These are phyloP conservation scores for Kwoniella dendrophila DNA, from an alignment of 768 basidiomycete species.

Conservation along the genomic window DNA sequence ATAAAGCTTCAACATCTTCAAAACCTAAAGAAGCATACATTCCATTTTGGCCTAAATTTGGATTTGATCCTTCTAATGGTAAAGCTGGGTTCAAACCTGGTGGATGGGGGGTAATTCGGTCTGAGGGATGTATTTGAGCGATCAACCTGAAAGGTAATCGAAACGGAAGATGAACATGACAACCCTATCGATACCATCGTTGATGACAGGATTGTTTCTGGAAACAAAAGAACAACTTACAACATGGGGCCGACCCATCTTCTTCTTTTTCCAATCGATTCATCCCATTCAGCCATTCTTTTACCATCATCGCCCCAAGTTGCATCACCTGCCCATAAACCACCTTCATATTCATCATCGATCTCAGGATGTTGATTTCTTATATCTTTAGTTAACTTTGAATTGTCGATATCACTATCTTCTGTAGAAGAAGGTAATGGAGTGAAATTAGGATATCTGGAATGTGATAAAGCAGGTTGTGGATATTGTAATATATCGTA, in stretches of 20 bases:
- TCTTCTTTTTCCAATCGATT: constrained; percentile 21
- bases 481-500: constrained; percentile 41
- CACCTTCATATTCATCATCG: constrained; percentile 37
- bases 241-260: constrained; percentile 55
- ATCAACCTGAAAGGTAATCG: constrained; percentile 47
- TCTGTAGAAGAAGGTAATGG: background rate
- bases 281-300: constrained; percentile 45
- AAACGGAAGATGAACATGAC: background rate
- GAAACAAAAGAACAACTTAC: constrained; percentile 32
- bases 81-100: constrained; percentile 18
- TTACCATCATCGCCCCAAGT: constrained; percentile 14
- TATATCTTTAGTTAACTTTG: constrained; percentile 13
- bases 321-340: constrained; percentile 30
- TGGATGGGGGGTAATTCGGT: constrained; percentile 31
- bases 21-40: constrained; percentile 52
- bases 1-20: constrained; percentile 46
- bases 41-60: constrained; percentile 46
- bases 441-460: constrained; percentile 50
- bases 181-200: background rate
- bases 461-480: constrained; percentile 36
- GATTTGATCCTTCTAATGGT: constrained; percentile 37
- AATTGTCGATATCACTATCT: background rate
- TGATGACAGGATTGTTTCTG: background rate
- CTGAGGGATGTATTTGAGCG: constrained; percentile 46
- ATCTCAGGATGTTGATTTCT: constrained; percentile 22